Evolutionary conservation across 1,284 basidiomycete genomes (phyloP).

Genomic region (Ganoderma sinense): DNA sequence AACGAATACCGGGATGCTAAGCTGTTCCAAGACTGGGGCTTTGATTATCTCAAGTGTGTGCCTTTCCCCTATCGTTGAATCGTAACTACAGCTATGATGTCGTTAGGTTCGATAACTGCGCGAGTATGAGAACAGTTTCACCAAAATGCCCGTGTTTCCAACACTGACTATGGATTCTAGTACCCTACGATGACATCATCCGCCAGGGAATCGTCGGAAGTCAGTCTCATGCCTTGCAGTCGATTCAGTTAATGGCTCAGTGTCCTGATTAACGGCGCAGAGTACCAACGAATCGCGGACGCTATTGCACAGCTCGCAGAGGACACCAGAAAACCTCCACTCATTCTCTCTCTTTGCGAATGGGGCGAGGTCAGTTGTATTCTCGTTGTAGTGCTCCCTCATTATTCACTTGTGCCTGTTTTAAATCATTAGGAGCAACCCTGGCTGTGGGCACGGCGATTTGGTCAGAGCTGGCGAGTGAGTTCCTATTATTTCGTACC

Average conservation of each 20-base stretch:
- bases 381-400: background rate
- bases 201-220: slow-evolving; percentile 57
- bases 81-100: background rate
- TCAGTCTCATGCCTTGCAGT: slow-evolving; percentile 36
- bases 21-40: slow-evolving; percentile 59
- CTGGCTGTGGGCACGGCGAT: slow-evolving; percentile 48
- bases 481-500: slow-evolving; percentile 24
- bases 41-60: slow-evolving; percentile 57
- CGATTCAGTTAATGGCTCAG: background rate
- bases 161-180: slow-evolving; percentile 34
- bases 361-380: slow-evolving; percentile 53
- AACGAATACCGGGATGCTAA: slow-evolving; percentile 54
- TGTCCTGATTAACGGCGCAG: slow-evolving; percentile 35
- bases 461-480: slow-evolving; percentile 56
- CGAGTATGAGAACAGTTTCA: slow-evolving; percentile 40
- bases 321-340: slow-evolving; percentile 46
- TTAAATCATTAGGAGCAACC: slow-evolving; percentile 36
- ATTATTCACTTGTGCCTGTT: background rate
- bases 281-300: slow-evolving; percentile 56
- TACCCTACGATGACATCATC: slow-evolving; percentile 56
- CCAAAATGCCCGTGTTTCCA: background rate
- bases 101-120: slow-evolving; percentile 57
- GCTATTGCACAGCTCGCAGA: slow-evolving; percentile 51
- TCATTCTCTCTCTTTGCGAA: slow-evolving; percentile 59
- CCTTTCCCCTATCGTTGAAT: background rate